Conservation (phyloP, 495 filamentous ascomycete species). For the Penicillium verhagenii region DNA sequence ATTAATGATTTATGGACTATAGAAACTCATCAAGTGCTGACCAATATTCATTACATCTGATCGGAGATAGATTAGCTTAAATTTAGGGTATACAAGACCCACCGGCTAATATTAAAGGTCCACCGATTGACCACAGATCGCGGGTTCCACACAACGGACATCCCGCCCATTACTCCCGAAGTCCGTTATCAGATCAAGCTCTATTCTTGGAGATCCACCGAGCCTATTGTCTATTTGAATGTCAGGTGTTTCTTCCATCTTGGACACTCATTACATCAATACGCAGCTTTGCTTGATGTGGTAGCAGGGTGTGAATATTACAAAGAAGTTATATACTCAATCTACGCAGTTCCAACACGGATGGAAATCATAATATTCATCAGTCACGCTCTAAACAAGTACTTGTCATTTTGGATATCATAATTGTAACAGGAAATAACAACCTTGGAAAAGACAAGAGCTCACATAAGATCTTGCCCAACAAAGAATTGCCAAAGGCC, state of each 20-base stretch:
- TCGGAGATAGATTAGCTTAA: too few species aligned
- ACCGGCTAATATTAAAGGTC: not conserved
- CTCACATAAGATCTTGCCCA: conserved; percentile 1
- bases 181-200: not conserved
- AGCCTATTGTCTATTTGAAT: too few species aligned
- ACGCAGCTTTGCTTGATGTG: too few species aligned
- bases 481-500: conserved; percentile 1
- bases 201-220: not conserved
- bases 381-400: not conserved
- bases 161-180: not conserved
- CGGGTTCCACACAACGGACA: not conserved
- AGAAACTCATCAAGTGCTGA: too few species aligned
- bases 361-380: not conserved
- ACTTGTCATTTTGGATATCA: not conserved
- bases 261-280: too few species aligned
- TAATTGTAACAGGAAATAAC: not conserved
- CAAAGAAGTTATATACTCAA: not conserved
- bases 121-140: not conserved
- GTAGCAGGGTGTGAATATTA: too few species aligned
- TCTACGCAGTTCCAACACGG: not conserved
- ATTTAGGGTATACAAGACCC: not conserved
- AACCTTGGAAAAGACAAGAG: not conserved
- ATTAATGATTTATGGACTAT: too few species aligned
- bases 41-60: too few species aligned
- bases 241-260: too few species aligned